phyloP scores from a whole-genome alignment of 2,329 filamentous ascomycete genomes.

The Shiraia bambusicola region DNA sequence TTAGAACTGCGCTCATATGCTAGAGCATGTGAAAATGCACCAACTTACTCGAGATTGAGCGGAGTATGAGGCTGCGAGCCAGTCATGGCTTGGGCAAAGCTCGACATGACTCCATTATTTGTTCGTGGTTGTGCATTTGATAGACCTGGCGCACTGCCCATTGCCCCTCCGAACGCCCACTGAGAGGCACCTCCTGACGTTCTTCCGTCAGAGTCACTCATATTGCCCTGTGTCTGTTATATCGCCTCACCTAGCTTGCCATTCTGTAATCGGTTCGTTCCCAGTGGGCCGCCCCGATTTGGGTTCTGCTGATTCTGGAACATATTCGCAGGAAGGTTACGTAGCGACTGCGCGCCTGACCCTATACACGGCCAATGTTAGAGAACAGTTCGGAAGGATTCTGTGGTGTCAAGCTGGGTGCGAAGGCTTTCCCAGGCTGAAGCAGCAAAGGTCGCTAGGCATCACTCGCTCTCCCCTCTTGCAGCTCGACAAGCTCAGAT shows the following conservation, averaged over 20 bases:
- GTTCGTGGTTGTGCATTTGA: slow-evolving; percentile 54
- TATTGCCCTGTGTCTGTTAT: background rate
- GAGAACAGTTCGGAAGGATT: slow-evolving; percentile 13
- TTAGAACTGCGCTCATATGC: slow-evolving; percentile 3
- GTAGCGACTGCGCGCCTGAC: slow-evolving; percentile 53
- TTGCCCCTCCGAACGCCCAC: slow-evolving; percentile 60
- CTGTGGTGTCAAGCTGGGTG: background rate
- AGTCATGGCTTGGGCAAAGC: slow-evolving; percentile 59
- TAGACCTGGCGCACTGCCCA: slow-evolving; percentile 55
- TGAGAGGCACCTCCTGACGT: slow-evolving; percentile 54
- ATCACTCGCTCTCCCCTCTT: background rate
- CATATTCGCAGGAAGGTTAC: slow-evolving; percentile 54
- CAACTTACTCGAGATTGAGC: slow-evolving; percentile 59
- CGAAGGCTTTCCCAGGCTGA: background rate
- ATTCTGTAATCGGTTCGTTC: slow-evolving; percentile 54
- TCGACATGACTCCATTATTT: slow-evolving; percentile 52
- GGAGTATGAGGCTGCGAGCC: slow-evolving; percentile 56
- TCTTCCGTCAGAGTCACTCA: slow-evolving; percentile 20
- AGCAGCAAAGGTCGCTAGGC: too few species aligned
- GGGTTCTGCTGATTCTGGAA: slow-evolving; percentile 54
- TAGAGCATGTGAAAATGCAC: slow-evolving; percentile 5
- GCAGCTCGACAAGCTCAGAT: background rate
- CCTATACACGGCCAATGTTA: slow-evolving; percentile 35
- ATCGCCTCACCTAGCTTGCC: slow-evolving; percentile 53
- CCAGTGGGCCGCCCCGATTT: slow-evolving; percentile 51